phyloP scores from a whole-genome alignment of 176 grass and related monocot species.

The Oropetium thomaeum region DNA sequence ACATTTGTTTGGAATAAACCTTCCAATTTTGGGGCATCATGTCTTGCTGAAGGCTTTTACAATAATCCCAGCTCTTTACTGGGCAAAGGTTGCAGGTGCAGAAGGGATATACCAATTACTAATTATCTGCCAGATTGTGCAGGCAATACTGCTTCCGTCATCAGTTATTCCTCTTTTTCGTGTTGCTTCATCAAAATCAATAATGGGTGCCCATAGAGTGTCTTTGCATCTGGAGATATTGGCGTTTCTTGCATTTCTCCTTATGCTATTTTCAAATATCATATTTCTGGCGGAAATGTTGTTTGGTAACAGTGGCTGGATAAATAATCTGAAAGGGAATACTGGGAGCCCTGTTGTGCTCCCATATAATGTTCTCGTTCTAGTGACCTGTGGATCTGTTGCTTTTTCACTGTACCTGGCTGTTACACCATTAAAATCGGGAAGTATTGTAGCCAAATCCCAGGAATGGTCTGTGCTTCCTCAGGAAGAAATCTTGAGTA shows the following conservation, averaged over 20 bases:
- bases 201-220: slow-evolving; percentile 85
- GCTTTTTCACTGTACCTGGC: slow-evolving; percentile 72
- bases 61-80: slow-evolving; percentile 69
- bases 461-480: slow-evolving; percentile 39
- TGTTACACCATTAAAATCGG: slow-evolving; percentile 89
- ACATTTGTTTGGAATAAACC: slow-evolving; percentile 78
- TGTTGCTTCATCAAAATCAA: slow-evolving; percentile 77
- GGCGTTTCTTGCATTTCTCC: slow-evolving; percentile 74
- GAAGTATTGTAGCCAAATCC: slow-evolving; percentile 51
- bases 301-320: slow-evolving; percentile 89
- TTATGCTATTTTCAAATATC: slow-evolving; percentile 78
- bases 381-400: slow-evolving; percentile 61
- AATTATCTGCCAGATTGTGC: slow-evolving; percentile 84
- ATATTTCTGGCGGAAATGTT: slow-evolving; percentile 86
- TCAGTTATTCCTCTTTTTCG: slow-evolving; percentile 87
- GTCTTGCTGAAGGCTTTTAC: slow-evolving; percentile 69
- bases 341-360: slow-evolving; percentile 58
- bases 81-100: slow-evolving; percentile 56
- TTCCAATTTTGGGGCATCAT: slow-evolving; percentile 53
- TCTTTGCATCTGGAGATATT: slow-evolving; percentile 80
- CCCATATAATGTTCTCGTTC: slow-evolving; percentile 57
- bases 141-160: slow-evolving; percentile 92
- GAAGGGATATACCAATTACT: slow-evolving; percentile 93
- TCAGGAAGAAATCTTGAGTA: slow-evolving; percentile 26
- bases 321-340: slow-evolving; percentile 76